These are phyloP conservation scores for Suhomyces vadensis DNA, from an alignment of 805 yeast genomes.

Conservation along the genomic window DNA sequence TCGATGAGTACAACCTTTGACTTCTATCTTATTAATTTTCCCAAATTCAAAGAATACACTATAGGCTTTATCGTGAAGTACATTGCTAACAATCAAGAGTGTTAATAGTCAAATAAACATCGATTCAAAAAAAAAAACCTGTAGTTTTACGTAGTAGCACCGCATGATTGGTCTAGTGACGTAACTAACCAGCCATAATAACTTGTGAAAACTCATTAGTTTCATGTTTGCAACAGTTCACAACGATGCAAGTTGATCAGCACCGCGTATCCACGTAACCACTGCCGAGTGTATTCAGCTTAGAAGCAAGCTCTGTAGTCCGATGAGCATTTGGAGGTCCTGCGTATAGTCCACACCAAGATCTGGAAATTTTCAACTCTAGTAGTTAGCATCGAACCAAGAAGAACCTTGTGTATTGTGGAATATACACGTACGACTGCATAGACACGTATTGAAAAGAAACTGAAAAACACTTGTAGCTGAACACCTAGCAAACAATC, in stretches of 20 bases:
- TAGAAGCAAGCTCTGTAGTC: not conserved
- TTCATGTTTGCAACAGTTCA: no score
- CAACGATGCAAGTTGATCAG: no score
- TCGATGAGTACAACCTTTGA: conserved; percentile 80
- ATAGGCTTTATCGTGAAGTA: not conserved
- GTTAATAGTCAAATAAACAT: not conserved
- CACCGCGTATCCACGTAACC: no score
- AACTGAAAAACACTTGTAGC: no score
- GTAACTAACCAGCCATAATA: no score
- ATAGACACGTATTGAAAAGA: no score
- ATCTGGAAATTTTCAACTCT: not conserved
- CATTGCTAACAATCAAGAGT: not conserved
- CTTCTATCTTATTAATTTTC: conserved; percentile 23
- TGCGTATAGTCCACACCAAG: not conserved
- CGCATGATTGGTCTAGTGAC: no score
- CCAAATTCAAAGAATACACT: not conserved
- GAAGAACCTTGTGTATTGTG: not conserved
- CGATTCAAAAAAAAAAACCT: no score
- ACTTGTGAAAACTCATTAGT: no score
- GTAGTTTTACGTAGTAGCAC: no score
- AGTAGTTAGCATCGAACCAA: not conserved
- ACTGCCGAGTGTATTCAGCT: no score
- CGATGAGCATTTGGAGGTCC: not conserved
- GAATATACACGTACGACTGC: not conserved
- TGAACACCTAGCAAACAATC: not conserved